Conservation (phyloP, 352 stramenopile species). For the Globisporangium carolinianum region DNA sequence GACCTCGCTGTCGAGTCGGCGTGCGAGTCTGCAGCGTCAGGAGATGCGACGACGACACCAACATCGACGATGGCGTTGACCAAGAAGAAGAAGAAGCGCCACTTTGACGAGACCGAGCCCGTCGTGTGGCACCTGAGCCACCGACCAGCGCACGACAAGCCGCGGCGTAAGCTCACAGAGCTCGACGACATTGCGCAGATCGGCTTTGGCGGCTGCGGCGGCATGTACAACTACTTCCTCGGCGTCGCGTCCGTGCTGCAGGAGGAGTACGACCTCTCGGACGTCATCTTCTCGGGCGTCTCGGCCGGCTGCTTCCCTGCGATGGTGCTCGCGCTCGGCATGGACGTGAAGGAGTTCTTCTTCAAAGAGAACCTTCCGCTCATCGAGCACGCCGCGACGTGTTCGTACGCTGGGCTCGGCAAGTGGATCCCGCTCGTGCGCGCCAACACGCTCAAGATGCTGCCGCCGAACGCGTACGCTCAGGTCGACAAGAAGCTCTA, state of each 20-base stretch:
- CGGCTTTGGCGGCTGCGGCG: slow-evolving; percentile 72
- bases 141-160: slow-evolving; percentile 11
- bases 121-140: slow-evolving; percentile 28
- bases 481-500: slow-evolving; percentile 61
- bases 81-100: slow-evolving; percentile 7
- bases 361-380: slow-evolving; percentile 74
- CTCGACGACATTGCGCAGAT: slow-evolving; percentile 61
- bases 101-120: slow-evolving; percentile 9
- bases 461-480: slow-evolving; percentile 60
- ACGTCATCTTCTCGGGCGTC: slow-evolving; percentile 74
- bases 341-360: slow-evolving; percentile 80
- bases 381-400: slow-evolving; percentile 51
- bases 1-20: too few relatives aligned
- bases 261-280: slow-evolving; percentile 64
- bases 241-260: slow-evolving; percentile 69
- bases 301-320: slow-evolving; percentile 74
- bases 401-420: slow-evolving; percentile 48
- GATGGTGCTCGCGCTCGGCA: slow-evolving; percentile 47
- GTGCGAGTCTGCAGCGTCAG: too few relatives aligned
- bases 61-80: too few relatives aligned
- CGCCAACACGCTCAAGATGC: slow-evolving; percentile 48
- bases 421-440: slow-evolving; percentile 81
- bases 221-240: slow-evolving; percentile 87
- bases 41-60: too few relatives aligned
- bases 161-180: slow-evolving; percentile 44